phyloP scores from a whole-genome alignment of 495 filamentous ascomycete species.

The Penicillium psychrofluorescens region DNA sequence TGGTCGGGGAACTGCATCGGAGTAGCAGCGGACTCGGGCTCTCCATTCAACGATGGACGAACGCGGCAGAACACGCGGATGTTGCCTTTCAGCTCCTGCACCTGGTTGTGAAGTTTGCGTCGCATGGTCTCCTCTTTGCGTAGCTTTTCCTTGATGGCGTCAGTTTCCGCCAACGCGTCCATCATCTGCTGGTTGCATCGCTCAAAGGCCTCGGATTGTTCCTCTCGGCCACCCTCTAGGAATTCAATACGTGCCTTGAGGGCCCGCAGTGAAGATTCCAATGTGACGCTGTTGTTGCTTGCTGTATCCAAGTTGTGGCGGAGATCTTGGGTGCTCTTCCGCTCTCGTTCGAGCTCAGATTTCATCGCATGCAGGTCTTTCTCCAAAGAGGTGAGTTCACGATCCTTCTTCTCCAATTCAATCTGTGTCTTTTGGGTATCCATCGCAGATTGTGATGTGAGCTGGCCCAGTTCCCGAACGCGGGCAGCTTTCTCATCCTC shows the following conservation, averaged over 20 bases:
- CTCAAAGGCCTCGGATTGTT: conserved; percentile 73
- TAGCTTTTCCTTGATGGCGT: conserved; percentile 70
- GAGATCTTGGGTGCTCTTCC: conserved; percentile 44
- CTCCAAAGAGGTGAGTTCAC: conserved; percentile 48
- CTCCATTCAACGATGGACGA: conserved; percentile 61
- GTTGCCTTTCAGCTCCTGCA: conserved; percentile 98
- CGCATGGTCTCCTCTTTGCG: conserved; percentile 86
- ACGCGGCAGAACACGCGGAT: conserved; percentile 98
- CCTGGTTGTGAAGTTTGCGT: conserved; percentile 91
- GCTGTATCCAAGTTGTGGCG: conserved; percentile 57
- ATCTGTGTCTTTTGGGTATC: conserved; percentile 58
- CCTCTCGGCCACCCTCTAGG: conserved; percentile 79
- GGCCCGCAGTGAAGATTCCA: conserved; percentile 68
- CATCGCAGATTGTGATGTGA: conserved; percentile 51
- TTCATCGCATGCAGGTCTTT: conserved; percentile 46
- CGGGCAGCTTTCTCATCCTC: conserved; percentile 56
- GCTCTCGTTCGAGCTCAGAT: conserved; percentile 57
- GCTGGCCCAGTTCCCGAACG: conserved; percentile 56
- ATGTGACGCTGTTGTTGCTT: conserved; percentile 50
- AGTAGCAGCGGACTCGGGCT: conserved; percentile 51
- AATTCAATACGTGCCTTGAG: conserved; percentile 76
- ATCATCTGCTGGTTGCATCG: conserved; percentile 69
- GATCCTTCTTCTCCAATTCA: conserved; percentile 54
- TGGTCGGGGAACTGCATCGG: conserved; percentile 72
- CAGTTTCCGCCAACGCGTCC: conserved; percentile 62